Evolutionary conservation across 2,329 filamentous ascomycete species (phyloP).

Genomic region (Tympanopsis confertula): DNA sequence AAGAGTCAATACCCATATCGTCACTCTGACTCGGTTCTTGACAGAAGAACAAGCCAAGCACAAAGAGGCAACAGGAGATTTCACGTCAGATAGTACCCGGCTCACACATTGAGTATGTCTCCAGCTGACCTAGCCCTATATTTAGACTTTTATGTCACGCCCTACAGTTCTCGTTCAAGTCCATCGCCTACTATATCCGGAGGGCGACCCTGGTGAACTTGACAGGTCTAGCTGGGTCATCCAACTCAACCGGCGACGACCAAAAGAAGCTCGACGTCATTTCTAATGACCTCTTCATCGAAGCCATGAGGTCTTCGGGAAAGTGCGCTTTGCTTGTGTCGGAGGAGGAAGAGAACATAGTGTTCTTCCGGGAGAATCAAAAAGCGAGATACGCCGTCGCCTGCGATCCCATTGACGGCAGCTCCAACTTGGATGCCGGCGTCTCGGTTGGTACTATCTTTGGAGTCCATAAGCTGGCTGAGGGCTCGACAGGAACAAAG

Average conservation of each 20-base stretch:
- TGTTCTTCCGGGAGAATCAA: slow-evolving; percentile 67
- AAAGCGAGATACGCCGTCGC: slow-evolving; percentile 83
- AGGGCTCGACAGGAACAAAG: slow-evolving; percentile 60
- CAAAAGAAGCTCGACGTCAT: slow-evolving; percentile 99
- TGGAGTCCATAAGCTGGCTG: slow-evolving; percentile 78
- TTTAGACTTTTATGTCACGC: slow-evolving; percentile 84
- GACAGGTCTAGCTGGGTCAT: slow-evolving; percentile 84
- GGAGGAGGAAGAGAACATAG: slow-evolving; percentile 88
- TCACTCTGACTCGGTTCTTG: slow-evolving; percentile 88
- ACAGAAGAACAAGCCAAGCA: slow-evolving; percentile 92
- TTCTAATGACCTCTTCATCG: slow-evolving; percentile 94
- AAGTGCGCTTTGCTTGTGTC: slow-evolving; percentile 86
- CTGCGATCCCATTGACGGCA: slow-evolving; percentile 96
- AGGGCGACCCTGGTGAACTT: slow-evolving; percentile 91
- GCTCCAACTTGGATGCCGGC: slow-evolving; percentile 92
- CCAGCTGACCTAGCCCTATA: not conserved
- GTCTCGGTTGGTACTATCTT: slow-evolving; percentile 98
- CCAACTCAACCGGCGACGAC: slow-evolving; percentile 91
- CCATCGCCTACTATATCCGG: slow-evolving; percentile 97
- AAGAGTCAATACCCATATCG: slow-evolving; percentile 88
- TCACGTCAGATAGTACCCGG: slow-evolving; percentile 58
- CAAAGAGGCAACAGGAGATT: slow-evolving; percentile 92
- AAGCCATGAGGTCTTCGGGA: slow-evolving; percentile 84
- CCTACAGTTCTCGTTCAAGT: slow-evolving; percentile 99
- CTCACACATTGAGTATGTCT: not conserved